A percentile compares a stretch with the other conserved stretches of the same genome.
These are phyloP conservation scores for Aspergillus hancockii DNA, from an alignment of 495 filamentous ascomycete genomes.

Conservation along the genomic window DNA sequence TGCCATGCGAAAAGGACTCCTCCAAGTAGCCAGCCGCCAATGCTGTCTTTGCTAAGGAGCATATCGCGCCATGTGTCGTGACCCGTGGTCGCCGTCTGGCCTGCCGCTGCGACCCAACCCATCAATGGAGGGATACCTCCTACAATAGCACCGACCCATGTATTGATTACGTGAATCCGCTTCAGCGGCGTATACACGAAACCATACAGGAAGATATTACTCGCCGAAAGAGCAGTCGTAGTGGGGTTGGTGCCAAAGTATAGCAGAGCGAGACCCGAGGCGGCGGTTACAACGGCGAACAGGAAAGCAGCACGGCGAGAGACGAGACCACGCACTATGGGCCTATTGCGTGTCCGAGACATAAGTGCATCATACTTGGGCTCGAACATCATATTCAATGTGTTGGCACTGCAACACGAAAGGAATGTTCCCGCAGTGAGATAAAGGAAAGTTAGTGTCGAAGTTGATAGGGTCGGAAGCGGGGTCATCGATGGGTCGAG, in stretches of 20 bases:
- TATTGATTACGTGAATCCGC: conserved; percentile 82
- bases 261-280: conserved; percentile 64
- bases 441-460: conserved; percentile 86
- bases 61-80: conserved; percentile 76
- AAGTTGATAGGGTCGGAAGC: conserved; percentile 82
- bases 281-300: conserved; percentile 74
- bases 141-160: conserved; percentile 91
- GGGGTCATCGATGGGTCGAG: conserved; percentile 64
- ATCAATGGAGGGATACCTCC: conserved; percentile 94
- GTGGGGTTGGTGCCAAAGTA: conserved; percentile 95
- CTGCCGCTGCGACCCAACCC: conserved; percentile 95
- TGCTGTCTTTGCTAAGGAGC: conserved; percentile 65
- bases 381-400: conserved; percentile 96
- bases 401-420: conserved; percentile 82
- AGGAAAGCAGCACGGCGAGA: conserved; percentile 70
- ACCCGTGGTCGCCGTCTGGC: conserved; percentile 74
- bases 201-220: conserved; percentile 88
- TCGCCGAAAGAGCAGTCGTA: conserved; percentile 76
- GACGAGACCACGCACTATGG: conserved; percentile 81
- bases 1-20: conserved; percentile 91
- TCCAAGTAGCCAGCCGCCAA: conserved; percentile 89
- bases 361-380: conserved; percentile 88
- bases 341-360: conserved; percentile 85
- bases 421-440: conserved; percentile 88
- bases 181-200: conserved; percentile 93